Evolutionary conservation across 305 asterid species (phyloP), one percentile per base, ranked within the genome.

Genomic region (Coffea humblotiana): DNA sequence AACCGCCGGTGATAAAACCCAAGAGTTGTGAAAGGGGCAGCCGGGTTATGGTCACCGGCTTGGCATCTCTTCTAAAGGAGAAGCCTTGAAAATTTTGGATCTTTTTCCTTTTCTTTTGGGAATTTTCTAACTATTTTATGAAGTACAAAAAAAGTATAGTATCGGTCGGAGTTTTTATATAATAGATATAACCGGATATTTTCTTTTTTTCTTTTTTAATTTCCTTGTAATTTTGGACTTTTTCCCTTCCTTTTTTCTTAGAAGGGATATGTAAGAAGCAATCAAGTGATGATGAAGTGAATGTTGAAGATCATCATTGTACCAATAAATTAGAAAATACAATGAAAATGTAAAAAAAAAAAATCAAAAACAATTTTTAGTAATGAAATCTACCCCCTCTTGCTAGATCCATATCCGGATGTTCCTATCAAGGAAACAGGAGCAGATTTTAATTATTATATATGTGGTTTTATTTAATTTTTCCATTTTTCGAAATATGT

Each of bases 21-120:
- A 87, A 78, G 90, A 90, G 88, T 80, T 85, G 85, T 63, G 98
- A 86, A 78, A 89, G 87, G 83, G 90, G 91, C 75, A 88, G 80
- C 82, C 89, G 88, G 81, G 86, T 67, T 76, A 82, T 90, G 85
- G 92, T 95, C 78, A 88, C 97, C 80, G 98, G 98, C 43, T 88
- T 95, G 87, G 98, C 98, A 79, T 89, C 97, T 71, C 96, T 95
- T 69, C 97, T 95, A 83, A 88, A 78, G 72, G 95, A 93, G 82
- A 89, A 90, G 82, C 84, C 88, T 61, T 93, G 76, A 71, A 82
- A 81, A 54, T 78, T 88, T 92, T 90, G 85, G 77, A 37, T 45
- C 45, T 43, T 79, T 79, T 77, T 75, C 77, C 45, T 79, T 72
- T 37, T 29, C 32, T 37, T 37, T 4, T 37, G 43, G 69, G 66